Evolutionary conservation across 1,139 yeast genomes (phyloP).

Genomic region (Zygotorulaspora mrakii): DNA sequence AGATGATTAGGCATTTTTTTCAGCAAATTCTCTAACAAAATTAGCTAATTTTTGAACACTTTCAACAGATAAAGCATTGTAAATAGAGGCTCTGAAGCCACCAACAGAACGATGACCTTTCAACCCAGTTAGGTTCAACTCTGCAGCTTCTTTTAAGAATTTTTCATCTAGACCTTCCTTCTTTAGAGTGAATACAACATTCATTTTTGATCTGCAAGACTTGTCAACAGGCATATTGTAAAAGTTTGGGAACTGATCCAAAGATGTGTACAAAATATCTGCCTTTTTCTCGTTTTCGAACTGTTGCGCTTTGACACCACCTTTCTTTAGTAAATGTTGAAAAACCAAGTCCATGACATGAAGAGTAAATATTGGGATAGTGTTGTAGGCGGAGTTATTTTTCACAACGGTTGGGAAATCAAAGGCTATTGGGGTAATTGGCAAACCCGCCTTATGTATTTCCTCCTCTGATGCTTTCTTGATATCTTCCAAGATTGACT

Average conservation of each 20-base stretch:
- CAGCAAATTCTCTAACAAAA: slow-evolving; percentile 63
- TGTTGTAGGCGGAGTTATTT: slow-evolving; percentile 90
- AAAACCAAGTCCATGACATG: slow-evolving; percentile 81
- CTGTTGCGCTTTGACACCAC: slow-evolving; percentile 59
- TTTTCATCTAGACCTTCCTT: slow-evolving; percentile 60
- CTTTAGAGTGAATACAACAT: slow-evolving; percentile 77
- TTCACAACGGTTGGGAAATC: slow-evolving; percentile 82
- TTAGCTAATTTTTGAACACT: slow-evolving; percentile 60
- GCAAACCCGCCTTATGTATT: slow-evolving; percentile 55
- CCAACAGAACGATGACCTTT: slow-evolving; percentile 98
- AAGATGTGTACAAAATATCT: slow-evolving; percentile 52
- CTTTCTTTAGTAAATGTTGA: slow-evolving; percentile 54
- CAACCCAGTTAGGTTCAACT: slow-evolving; percentile 60
- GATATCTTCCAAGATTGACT: slow-evolving; percentile 55
- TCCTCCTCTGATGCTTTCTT: slow-evolving; percentile 58
- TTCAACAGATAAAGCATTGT: slow-evolving; percentile 73
- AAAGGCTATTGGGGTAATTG: slow-evolving; percentile 82
- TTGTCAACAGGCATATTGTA: slow-evolving; percentile 65
- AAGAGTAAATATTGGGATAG: slow-evolving; percentile 88
- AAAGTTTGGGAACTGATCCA: slow-evolving; percentile 62
- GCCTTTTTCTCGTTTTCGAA: slow-evolving; percentile 60
- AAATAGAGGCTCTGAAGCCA: slow-evolving; percentile 89
- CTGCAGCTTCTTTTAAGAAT: slow-evolving; percentile 63
- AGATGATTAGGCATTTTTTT: slow-evolving; percentile 29
- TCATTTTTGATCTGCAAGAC: slow-evolving; percentile 77